Evolutionary conservation across 2,329 filamentous ascomycete species (phyloP), one percentile per base, ranked within the genome.

Genomic region (Keithomyces neogunnii): DNA sequence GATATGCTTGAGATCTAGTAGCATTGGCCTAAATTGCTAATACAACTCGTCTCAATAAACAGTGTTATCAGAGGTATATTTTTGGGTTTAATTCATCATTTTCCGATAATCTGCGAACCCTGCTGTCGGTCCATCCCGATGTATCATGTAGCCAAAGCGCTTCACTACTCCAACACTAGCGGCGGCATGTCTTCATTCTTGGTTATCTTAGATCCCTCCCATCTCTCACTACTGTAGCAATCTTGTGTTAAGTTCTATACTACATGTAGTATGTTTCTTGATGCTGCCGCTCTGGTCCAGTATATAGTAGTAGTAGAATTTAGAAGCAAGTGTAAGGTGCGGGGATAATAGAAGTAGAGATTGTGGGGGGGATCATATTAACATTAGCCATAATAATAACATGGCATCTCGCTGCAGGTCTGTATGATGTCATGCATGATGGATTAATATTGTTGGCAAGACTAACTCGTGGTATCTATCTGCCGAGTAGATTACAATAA

Each of bases 321-420:
- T 67, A 54, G 72, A 75, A 48, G 68, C 63, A 7, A 81, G 69
- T 1, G 77, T 80, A 28, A 78, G 67, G 29, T 76, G 74, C 2
- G 71, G 3, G 78, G 78, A 58, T 78, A 78, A 11, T 62, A 76
- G 57, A 9, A 67, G 62, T 9, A 81, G 61, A n/a, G 76, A 70
- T 47, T 70, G 66, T 0, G 80, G 78, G 1, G 76, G 74, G 4
- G 76, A 84, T 74, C 66, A 84, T 81, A 62, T 83, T 78, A 13
- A 82, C 74, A 60, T 84, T 80, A 50, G 79, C 75, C 2, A 84
- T 75, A 49, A 84, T 62, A 30, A 84, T 68, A 80, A 75, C 70
- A 83, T 74, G 31, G 81, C 74, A 57, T 85, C 74, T 29, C 78
- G 73, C 57, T 77, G 72, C 46, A 72, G 69, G 55, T 74, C 70